phyloP scores from a whole-genome alignment of 2,329 filamentous ascomycete genomes.

The Stemphylium vesicarium region DNA sequence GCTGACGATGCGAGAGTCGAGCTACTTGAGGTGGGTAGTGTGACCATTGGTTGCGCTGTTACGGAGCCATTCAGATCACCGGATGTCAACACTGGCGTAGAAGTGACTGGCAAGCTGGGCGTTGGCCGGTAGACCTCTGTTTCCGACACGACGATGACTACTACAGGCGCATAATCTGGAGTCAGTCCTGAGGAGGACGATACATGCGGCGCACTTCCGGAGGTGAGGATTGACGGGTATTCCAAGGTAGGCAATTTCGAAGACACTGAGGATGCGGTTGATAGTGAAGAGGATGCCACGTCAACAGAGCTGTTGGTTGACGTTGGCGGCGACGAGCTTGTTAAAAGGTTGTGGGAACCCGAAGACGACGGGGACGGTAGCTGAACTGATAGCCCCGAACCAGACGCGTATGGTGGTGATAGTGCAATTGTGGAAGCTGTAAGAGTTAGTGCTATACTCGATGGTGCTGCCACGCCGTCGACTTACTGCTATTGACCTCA shows the following conservation, averaged over 20 bases:
- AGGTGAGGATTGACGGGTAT: slow-evolving; percentile 7
- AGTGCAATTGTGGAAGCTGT: slow-evolving; percentile 16
- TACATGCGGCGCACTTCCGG: neutral
- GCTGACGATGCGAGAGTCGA: neutral
- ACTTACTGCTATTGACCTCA: slow-evolving; percentile 21
- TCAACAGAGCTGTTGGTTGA: too few species aligned
- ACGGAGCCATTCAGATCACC: neutral
- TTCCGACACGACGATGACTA: slow-evolving; percentile 3
- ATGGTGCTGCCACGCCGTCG: neutral
- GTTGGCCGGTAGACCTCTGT: slow-evolving; percentile 2
- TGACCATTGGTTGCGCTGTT: neutral
- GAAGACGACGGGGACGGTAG: slow-evolving; percentile 1
- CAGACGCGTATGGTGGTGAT: slow-evolving; percentile 22
- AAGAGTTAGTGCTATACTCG: slow-evolving; percentile 7
- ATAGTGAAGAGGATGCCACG: too few species aligned
- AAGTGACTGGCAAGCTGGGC: neutral
- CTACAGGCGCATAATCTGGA: slow-evolving; percentile 4
- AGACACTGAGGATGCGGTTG: too few species aligned
- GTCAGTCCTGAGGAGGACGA: neutral
- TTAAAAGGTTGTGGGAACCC: neutral
- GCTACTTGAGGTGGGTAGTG: neutral
- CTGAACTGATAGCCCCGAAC: slow-evolving; percentile 4
- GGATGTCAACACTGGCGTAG: neutral
- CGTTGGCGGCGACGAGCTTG: slow-evolving; percentile 2
- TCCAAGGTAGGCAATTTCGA: neutral